These are phyloP conservation scores for Alternaria ventricosa DNA, from an alignment of 2,329 filamentous ascomycete genomes.

Conservation along the genomic window DNA sequence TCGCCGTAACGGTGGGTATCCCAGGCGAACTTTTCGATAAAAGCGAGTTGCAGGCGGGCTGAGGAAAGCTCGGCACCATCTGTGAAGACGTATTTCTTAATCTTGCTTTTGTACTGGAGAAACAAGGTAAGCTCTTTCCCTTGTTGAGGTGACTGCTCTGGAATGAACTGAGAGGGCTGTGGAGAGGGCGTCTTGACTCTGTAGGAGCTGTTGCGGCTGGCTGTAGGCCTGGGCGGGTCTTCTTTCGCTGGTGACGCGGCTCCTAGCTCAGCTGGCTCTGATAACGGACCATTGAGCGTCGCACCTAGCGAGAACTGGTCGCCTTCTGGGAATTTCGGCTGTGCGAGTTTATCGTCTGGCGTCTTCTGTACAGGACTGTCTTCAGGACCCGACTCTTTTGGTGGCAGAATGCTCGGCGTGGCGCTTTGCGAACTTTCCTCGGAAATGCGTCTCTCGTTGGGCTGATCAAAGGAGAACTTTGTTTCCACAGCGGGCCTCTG, in stretches of 20 bases:
- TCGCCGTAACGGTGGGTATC: constrained; percentile 97
- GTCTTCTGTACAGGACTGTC: constrained; percentile 57
- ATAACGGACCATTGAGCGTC: constrained; percentile 46
- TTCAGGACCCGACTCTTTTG: constrained; percentile 35
- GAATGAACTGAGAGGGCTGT: constrained; percentile 53
- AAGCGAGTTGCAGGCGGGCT: constrained; percentile 87
- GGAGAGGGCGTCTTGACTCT: constrained; percentile 49
- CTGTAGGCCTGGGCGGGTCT: constrained; percentile 26
- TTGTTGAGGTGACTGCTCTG: constrained; percentile 69
- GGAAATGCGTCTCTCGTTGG: constrained; percentile 61
- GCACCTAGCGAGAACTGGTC: constrained; percentile 41
- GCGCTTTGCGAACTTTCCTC: constrained; percentile 63
- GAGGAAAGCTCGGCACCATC: constrained; percentile 88
- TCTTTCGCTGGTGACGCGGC: constrained; percentile 33
- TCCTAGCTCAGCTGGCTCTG: constrained; percentile 38
- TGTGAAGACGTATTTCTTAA: constrained; percentile 91
- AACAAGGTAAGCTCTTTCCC: constrained; percentile 93
- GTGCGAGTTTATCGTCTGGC: constrained; percentile 69
- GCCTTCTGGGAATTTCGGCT: constrained; percentile 45
- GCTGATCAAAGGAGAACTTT: constrained; percentile 62
- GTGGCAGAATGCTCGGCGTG: constrained; percentile 45
- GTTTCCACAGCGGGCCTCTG: constrained; percentile 61
- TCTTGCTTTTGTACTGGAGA: constrained; percentile 93
- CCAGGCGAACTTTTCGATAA: constrained; percentile 99
- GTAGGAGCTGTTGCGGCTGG: constrained; percentile 39